Evolutionary conservation across 2,329 filamentous ascomycete genomes (phyloP).

Genomic region (Blumeria graminis): DNA sequence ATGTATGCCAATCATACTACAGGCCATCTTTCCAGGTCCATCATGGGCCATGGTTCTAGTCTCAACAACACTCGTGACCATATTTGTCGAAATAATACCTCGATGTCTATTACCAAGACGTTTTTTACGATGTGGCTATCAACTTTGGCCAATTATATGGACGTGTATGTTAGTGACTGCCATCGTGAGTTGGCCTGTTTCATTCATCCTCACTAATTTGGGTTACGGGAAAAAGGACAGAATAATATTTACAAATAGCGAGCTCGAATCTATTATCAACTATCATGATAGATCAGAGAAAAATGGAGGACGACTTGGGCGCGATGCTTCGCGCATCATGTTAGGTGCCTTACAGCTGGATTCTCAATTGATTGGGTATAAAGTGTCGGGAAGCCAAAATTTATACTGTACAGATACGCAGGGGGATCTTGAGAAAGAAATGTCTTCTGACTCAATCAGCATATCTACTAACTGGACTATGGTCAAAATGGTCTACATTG

Average conservation of each 20-base stretch:
- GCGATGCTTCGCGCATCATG: constrained; percentile 8
- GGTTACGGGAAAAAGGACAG: constrained; percentile 2
- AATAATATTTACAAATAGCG: constrained; percentile 8
- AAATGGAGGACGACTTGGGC: constrained; percentile 8
- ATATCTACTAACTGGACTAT: constrained; percentile 9
- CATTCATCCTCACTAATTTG: constrained; percentile 8
- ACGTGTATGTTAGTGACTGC: constrained; percentile 10
- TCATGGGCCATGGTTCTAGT: constrained; percentile 9
- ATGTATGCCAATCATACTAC: constrained; percentile 10
- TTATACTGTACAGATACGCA: constrained; percentile 1
- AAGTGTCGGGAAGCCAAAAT: not conserved
- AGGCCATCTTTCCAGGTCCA: constrained; percentile 5
- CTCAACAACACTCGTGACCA: constrained; percentile 9
- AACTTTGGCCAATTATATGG: constrained; percentile 11
- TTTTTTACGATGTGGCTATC: constrained; percentile 10
- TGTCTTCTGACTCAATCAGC: constrained; percentile 1
- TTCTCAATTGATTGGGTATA: constrained; percentile 5
- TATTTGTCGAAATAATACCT: constrained; percentile 12
- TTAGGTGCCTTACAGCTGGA: constrained; percentile 11
- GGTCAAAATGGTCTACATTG: constrained; percentile 9
- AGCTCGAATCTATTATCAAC: constrained; percentile 9
- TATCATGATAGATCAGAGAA: constrained; percentile 9
- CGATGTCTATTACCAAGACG: constrained; percentile 10
- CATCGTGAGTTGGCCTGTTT: constrained; percentile 9
- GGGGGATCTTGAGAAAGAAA: constrained; percentile 9